phyloP scores from a whole-genome alignment of 2,329 filamentous ascomycete species.

The Fusarium buxicola region DNA sequence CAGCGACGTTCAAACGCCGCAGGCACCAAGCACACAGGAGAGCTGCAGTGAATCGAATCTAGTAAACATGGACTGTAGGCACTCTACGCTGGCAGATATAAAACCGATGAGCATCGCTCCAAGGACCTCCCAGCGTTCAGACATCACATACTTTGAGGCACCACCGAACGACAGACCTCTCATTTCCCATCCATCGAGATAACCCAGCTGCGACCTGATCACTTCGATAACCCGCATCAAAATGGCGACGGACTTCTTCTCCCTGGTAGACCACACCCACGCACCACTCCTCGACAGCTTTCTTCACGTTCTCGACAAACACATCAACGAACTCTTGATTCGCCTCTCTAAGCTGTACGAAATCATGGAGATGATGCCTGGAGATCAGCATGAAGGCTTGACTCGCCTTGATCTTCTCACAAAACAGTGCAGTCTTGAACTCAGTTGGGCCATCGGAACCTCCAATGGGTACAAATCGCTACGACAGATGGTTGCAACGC shows the following conservation, averaged over 20 bases:
- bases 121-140: no score
- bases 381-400: not conserved
- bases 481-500: not conserved
- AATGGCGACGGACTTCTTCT: not conserved
- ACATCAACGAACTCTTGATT: slow-evolving; percentile 6
- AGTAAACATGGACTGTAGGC: no score
- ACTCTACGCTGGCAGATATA: no score
- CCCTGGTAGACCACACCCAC: not conserved
- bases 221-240: not conserved
- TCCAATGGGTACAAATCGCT: slow-evolving; percentile 1
- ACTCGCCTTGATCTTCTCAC: slow-evolving; percentile 1
- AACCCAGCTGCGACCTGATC: not conserved
- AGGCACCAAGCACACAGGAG: not conserved
- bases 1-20: not conserved
- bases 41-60: not conserved
- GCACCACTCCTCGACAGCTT: slow-evolving; percentile 11
- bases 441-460: slow-evolving; percentile 4
- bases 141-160: no score
- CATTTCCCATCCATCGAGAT: no score
- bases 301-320: not conserved
- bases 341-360: slow-evolving; percentile 11
- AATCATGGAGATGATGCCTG: slow-evolving; percentile 4
- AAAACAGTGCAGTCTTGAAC: slow-evolving; percentile 11
- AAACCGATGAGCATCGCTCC: no score
- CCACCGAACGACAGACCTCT: no score